phyloP scores from a whole-genome alignment of 2,329 filamentous ascomycete genomes.

The Macrophomina tecta region DNA sequence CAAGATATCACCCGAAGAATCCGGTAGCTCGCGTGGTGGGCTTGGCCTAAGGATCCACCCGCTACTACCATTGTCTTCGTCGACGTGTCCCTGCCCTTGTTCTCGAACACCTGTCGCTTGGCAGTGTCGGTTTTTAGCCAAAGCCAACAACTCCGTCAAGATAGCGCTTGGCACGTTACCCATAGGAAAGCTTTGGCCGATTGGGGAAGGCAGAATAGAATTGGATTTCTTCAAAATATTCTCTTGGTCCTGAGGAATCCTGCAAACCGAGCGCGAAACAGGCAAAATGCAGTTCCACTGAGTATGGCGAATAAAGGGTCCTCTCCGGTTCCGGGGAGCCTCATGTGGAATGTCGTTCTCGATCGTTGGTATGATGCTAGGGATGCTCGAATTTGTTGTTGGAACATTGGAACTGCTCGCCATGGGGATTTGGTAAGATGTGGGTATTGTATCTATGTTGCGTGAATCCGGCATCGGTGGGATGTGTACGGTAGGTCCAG shows the following conservation, averaged over 20 bases:
- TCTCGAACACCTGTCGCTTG: neutral
- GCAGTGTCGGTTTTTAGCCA: neutral
- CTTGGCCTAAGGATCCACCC: no score
- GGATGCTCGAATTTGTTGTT: conserved; percentile 2
- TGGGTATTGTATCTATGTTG: neutral
- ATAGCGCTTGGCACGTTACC: conserved; percentile 7
- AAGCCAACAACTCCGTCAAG: neutral
- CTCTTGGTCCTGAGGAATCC: conserved; percentile 6
- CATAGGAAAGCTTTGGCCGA: neutral
- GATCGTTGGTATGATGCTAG: neutral
- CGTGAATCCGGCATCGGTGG: neutral
- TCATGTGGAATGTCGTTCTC: neutral
- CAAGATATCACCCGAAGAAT: neutral
- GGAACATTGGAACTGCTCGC: neutral
- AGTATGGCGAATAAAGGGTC: neutral
- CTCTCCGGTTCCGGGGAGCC: neutral
- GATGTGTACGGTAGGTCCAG: neutral
- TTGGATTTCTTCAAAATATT: neutral
- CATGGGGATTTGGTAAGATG: conserved; percentile 8
- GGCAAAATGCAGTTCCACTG: conserved; percentile 2
- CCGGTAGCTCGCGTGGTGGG: neutral
- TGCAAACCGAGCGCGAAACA: neutral
- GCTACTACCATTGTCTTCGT: neutral
- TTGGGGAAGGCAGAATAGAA: neutral
- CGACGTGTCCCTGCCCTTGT: neutral